These are phyloP conservation scores for Chaetomium fimeti DNA, from an alignment of 495 filamentous ascomycete genomes.

Conservation along the genomic window DNA sequence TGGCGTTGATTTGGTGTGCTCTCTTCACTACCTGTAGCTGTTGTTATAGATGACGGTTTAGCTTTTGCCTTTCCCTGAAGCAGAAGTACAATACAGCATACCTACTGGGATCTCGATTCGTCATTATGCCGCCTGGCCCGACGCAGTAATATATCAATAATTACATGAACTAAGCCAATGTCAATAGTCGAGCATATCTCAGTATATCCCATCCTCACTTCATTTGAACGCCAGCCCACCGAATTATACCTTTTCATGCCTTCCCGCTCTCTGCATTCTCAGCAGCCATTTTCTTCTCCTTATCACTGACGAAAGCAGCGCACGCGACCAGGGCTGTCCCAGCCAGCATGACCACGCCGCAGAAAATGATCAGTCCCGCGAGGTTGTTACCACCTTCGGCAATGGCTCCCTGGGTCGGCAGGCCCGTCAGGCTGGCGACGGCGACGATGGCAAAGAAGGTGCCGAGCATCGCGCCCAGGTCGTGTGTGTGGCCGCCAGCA, in stretches of 20 bases:
- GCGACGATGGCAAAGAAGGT: slow-evolving; percentile 8
- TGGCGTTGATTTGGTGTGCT: too few relatives aligned
- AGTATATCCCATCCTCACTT: too few relatives aligned
- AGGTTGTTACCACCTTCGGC: background rate
- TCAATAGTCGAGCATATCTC: too few relatives aligned
- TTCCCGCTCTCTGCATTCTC: background rate
- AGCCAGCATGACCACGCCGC: slow-evolving; percentile 1
- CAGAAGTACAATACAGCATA: too few relatives aligned
- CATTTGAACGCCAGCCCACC: too few relatives aligned
- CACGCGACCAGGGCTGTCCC: background rate
- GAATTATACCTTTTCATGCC: background rate
- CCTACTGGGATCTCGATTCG: too few relatives aligned
- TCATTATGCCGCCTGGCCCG: too few relatives aligned
- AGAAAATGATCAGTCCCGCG: background rate
- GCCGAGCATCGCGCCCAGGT: slow-evolving; percentile 2
- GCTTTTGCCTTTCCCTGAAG: too few relatives aligned
- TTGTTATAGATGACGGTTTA: too few relatives aligned
- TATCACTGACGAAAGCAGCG: background rate
- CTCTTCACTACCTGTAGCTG: too few relatives aligned
- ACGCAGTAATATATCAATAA: too few relatives aligned
- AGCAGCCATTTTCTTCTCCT: background rate
- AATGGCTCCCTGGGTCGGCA: slow-evolving; percentile 1
- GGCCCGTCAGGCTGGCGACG: slow-evolving; percentile 5
- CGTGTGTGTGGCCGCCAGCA: slow-evolving; percentile 2
- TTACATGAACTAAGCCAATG: too few relatives aligned